These are phyloP conservation scores for Aspergillus sp. DNA, from an alignment of 2,329 filamentous ascomycete genomes.

Conservation along the genomic window DNA sequence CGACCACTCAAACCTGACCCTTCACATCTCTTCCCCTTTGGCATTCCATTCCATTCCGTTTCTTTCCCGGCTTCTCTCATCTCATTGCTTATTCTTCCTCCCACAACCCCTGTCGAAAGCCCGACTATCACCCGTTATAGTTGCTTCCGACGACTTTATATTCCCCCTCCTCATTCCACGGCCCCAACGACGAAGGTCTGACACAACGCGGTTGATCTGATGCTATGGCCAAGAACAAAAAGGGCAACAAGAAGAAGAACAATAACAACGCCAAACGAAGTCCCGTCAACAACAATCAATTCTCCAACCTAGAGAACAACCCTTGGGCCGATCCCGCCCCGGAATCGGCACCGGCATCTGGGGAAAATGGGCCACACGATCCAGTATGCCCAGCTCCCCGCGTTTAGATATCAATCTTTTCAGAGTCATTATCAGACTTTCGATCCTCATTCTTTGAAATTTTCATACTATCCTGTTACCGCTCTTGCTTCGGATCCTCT, in stretches of 20 bases:
- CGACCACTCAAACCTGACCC: constrained; percentile 22
- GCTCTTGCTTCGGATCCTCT: constrained; percentile 30
- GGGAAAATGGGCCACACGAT: constrained; percentile 36
- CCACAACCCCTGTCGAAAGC: constrained; percentile 20
- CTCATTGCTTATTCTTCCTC: constrained; percentile 16
- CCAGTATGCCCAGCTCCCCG: constrained; percentile 46
- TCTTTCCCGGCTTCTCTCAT: constrained; percentile 16
- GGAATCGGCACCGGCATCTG: constrained; percentile 29
- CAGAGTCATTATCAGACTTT: constrained; percentile 45
- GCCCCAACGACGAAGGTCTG: constrained; percentile 11
- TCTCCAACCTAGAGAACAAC: constrained; percentile 21
- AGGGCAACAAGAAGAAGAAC: constrained; percentile 27
- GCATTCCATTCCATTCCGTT: constrained; percentile 14
- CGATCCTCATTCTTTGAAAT: constrained; percentile 39
- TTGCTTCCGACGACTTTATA: constrained; percentile 20
- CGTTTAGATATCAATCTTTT: constrained; percentile 43
- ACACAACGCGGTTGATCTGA: constrained; percentile 27
- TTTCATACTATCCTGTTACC: constrained; percentile 37
- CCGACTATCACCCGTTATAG: constrained; percentile 26
- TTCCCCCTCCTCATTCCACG: constrained; percentile 13
- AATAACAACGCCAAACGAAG: constrained; percentile 23
- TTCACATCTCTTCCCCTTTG: constrained; percentile 23
- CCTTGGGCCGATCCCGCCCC: constrained; percentile 23
- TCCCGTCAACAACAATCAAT: constrained; percentile 27
- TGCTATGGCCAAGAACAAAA: constrained; percentile 39